Evolutionary conservation across 805 yeast species (phyloP).

Genomic region (Saccharomycopsis guyanensis): DNA sequence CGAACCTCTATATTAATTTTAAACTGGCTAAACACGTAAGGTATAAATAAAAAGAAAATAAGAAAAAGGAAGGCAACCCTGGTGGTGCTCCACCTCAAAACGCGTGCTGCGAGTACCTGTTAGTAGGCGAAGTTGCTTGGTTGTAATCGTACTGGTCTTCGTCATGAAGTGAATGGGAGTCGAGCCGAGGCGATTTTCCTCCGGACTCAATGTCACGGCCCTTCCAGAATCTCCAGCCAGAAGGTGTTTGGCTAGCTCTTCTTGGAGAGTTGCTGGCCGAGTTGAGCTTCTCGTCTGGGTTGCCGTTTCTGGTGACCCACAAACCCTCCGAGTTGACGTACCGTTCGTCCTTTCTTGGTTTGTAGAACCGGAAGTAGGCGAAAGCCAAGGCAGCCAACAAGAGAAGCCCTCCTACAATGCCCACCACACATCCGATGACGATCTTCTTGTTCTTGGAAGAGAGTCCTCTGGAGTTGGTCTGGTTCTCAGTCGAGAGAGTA

Average conservation of each 20-base stretch:
- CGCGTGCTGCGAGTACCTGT: slow-evolving; percentile 13
- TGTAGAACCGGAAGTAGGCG: slow-evolving; percentile 19
- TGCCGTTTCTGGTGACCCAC: slow-evolving; percentile 21
- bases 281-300: slow-evolving; percentile 19
- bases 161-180: slow-evolving; percentile 6
- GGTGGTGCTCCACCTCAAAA: slow-evolving; percentile 2
- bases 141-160: slow-evolving; percentile 10
- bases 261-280: neutral
- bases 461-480: slow-evolving; percentile 32
- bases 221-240: slow-evolving; percentile 8
- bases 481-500: slow-evolving; percentile 21
- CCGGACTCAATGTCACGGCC: neutral
- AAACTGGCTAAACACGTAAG: neutral
- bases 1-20: neutral
- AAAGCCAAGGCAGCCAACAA: slow-evolving; percentile 32
- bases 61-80: neutral
- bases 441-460: slow-evolving; percentile 43
- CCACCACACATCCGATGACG: slow-evolving; percentile 63
- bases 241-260: neutral
- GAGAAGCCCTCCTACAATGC: slow-evolving; percentile 60
- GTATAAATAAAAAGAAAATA: neutral
- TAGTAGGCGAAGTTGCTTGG: slow-evolving; percentile 7
- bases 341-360: slow-evolving; percentile 14
- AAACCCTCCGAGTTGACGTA: slow-evolving; percentile 21
- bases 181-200: slow-evolving; percentile 1